Percentiles rank a stretch among this genome's conserved stretches.
These are phyloP conservation scores for Botrytis byssoidea DNA, from an alignment of 2,329 filamentous ascomycete species.

Conservation along the genomic window DNA sequence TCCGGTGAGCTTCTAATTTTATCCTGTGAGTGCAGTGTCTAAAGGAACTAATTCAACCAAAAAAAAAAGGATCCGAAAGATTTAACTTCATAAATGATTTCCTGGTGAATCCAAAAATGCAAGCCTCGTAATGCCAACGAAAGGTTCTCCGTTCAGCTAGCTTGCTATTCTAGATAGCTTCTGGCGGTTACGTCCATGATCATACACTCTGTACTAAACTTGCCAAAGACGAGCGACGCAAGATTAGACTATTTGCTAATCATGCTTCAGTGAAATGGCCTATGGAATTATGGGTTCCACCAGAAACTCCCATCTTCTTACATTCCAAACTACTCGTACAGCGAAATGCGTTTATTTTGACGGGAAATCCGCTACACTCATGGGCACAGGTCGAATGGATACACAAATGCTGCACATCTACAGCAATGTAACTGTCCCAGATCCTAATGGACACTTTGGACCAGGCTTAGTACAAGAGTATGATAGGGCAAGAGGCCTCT, in stretches of 20 bases:
- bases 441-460: slow-evolving; percentile 31
- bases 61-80: neutral
- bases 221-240: neutral
- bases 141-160: neutral
- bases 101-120: neutral
- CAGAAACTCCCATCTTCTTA: slow-evolving; percentile 47
- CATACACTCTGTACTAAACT: neutral
- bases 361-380: slow-evolving; percentile 49
- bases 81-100: neutral
- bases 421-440: slow-evolving; percentile 45
- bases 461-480: slow-evolving; percentile 48
- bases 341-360: slow-evolving; percentile 50
- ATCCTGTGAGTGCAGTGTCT: neutral
- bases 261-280: slow-evolving; percentile 46
- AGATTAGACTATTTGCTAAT: slow-evolving; percentile 15
- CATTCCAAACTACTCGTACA: slow-evolving; percentile 47
- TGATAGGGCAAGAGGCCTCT: slow-evolving; percentile 47
- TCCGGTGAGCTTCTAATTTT: neutral
- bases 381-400: slow-evolving; percentile 47
- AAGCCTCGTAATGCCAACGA: neutral
- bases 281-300: slow-evolving; percentile 52
- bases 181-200: neutral
- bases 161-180: too few species aligned
- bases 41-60: too few species aligned
- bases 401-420: slow-evolving; percentile 51